Conservation (phyloP, 345 rosid genomes). For the Eucalyptus regnans region DNA sequence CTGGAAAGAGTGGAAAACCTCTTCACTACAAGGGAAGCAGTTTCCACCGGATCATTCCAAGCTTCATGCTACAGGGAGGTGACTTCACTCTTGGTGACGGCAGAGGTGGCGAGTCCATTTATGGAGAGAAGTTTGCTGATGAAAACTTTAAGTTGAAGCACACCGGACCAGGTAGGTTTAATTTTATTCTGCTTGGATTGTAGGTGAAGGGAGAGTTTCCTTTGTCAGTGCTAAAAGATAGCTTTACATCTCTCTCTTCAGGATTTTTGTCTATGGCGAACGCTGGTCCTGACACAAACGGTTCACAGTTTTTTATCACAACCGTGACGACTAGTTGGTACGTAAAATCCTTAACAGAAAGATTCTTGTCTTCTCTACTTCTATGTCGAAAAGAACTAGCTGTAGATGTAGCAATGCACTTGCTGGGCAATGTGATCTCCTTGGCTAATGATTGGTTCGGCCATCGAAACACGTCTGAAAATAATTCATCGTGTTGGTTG, state of each 20-base stretch:
- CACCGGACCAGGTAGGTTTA: slow-evolving; percentile 68
- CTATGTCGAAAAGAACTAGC: background rate
- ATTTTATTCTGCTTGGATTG: background rate
- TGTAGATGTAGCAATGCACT: background rate
- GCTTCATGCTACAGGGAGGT: slow-evolving; percentile 95
- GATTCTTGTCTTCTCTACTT: background rate
- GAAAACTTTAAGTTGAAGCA: slow-evolving; percentile 97
- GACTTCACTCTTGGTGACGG: slow-evolving; percentile 95
- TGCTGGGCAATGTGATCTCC: background rate
- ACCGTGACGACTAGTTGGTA: slow-evolving; percentile 94
- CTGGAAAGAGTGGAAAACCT: slow-evolving; percentile 84
- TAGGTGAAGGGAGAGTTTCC: background rate
- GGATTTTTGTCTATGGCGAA: slow-evolving; percentile 92
- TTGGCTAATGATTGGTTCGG: background rate
- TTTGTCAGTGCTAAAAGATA: background rate
- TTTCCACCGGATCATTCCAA: slow-evolving; percentile 95
- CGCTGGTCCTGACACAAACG: slow-evolving; percentile 86
- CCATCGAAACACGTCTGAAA: background rate
- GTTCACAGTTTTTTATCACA: slow-evolving; percentile 93
- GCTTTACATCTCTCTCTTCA: background rate
- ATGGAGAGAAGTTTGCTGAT: slow-evolving; percentile 88
- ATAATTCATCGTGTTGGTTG: background rate
- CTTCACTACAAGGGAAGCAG: slow-evolving; percentile 74
- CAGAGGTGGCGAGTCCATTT: slow-evolving; percentile 94
- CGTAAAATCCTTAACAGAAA: background rate